phyloP scores from a whole-genome alignment of 768 basidiomycete species.

The Termitomyces sp. region DNA sequence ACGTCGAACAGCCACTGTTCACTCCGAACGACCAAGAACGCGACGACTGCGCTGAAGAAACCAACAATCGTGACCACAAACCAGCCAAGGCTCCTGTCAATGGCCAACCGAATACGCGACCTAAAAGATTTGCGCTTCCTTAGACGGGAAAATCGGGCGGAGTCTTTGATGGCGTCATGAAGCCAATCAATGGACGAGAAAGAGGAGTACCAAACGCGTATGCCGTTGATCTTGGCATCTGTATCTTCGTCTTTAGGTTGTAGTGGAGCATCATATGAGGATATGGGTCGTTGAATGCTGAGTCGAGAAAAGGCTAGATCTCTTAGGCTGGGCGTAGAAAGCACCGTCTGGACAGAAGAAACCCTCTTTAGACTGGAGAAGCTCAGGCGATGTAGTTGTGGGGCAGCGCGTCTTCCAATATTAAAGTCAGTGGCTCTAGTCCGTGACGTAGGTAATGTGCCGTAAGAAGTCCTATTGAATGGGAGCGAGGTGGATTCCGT shows the following conservation, averaged over 20 bases:
- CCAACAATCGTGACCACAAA: slow-evolving; percentile 87
- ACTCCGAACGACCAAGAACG: slow-evolving; percentile 78
- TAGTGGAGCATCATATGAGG: slow-evolving; percentile 63
- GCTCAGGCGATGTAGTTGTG: slow-evolving; percentile 30
- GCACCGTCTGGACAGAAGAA: slow-evolving; percentile 30
- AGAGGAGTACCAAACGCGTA: slow-evolving; percentile 86
- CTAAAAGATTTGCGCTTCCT: slow-evolving; percentile 65
- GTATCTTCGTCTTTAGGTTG: slow-evolving; percentile 34
- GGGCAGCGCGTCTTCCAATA: slow-evolving; percentile 26
- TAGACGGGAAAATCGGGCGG: slow-evolving; percentile 70
- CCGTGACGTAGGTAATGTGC: slow-evolving; percentile 37
- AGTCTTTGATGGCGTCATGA: slow-evolving; percentile 94
- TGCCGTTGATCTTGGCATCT: slow-evolving; percentile 74
- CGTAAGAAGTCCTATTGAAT: slow-evolving; percentile 43
- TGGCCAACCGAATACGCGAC: slow-evolving; percentile 51
- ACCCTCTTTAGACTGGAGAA: slow-evolving; percentile 21
- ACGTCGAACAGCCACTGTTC: slow-evolving; percentile 90
- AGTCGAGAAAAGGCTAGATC: slow-evolving; percentile 36
- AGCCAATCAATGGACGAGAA: slow-evolving; percentile 95
- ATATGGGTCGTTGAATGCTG: slow-evolving; percentile 55
- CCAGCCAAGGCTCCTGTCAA: slow-evolving; percentile 85
- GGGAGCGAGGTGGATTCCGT: slow-evolving; percentile 30
- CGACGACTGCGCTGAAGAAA: slow-evolving; percentile 76
- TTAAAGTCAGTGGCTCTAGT: slow-evolving; percentile 23
- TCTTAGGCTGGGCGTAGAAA: slow-evolving; percentile 31